Conservation (phyloP, 352 stramenopile species). For the Pythium periplocum region DNA sequence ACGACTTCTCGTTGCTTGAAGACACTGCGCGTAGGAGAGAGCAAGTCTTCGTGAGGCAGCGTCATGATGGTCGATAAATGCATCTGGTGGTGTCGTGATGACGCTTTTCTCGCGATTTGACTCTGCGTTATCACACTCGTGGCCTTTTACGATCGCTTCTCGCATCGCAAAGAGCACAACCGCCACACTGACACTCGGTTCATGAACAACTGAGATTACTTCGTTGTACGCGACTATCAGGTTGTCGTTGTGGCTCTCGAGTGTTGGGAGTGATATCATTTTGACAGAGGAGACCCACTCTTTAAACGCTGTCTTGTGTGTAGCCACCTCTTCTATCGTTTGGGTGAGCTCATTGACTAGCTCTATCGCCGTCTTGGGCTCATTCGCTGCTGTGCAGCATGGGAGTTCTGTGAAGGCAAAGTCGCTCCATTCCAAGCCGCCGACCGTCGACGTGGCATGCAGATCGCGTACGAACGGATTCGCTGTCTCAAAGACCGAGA, state of each 20-base stretch:
- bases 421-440: slow-evolving; percentile 70
- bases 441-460: slow-evolving; percentile 9
- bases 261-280: slow-evolving; percentile 28
- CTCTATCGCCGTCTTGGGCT: slow-evolving; percentile 19
- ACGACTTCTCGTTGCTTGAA: too few species aligned
- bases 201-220: slow-evolving; percentile 29
- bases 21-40: neutral
- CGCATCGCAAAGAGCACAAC: slow-evolving; percentile 47
- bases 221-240: slow-evolving; percentile 25
- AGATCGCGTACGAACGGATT: slow-evolving; percentile 18
- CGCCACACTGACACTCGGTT: slow-evolving; percentile 43
- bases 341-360: slow-evolving; percentile 32
- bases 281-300: slow-evolving; percentile 43
- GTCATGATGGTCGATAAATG: slow-evolving; percentile 1
- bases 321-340: slow-evolving; percentile 25
- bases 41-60: neutral
- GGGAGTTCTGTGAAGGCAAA: slow-evolving; percentile 56
- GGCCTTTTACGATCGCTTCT: slow-evolving; percentile 28
- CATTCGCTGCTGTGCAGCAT: slow-evolving; percentile 15
- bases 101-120: neutral
- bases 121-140: neutral
- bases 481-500: slow-evolving; percentile 32
- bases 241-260: neutral
- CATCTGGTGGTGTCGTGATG: neutral
- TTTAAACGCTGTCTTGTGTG: slow-evolving; percentile 59